Evolutionary conservation across 2,329 filamentous ascomycete genomes (phyloP).

Genomic region (Aspergillus fructus): DNA sequence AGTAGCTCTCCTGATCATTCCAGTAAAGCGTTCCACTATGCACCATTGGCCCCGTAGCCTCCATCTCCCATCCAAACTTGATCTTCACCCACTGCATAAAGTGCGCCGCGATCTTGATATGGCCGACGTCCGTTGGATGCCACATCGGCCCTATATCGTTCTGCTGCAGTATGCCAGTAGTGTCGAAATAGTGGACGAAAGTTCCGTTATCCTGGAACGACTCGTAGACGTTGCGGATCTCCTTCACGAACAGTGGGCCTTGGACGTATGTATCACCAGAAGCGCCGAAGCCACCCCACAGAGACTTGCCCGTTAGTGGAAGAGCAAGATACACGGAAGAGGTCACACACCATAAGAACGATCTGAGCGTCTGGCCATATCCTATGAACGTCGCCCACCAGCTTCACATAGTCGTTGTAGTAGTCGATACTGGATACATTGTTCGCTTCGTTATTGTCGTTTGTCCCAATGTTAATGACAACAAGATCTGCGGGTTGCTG

Average conservation of each 20-base stretch:
- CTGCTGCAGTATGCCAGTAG: slow-evolving; percentile 60
- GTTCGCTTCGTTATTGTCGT: slow-evolving; percentile 45
- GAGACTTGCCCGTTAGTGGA: slow-evolving; percentile 36
- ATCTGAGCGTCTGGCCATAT: slow-evolving; percentile 45
- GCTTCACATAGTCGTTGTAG: slow-evolving; percentile 39
- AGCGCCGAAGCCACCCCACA: slow-evolving; percentile 56
- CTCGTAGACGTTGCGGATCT: slow-evolving; percentile 52
- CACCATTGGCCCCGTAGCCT: slow-evolving; percentile 54
- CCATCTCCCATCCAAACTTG: slow-evolving; percentile 57
- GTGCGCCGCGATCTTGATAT: slow-evolving; percentile 61
- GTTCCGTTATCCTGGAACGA: slow-evolving; percentile 50
- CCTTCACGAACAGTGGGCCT: slow-evolving; percentile 49
- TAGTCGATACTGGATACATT: slow-evolving; percentile 40
- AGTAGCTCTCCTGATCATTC: slow-evolving; percentile 52
- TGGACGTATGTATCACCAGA: slow-evolving; percentile 53
- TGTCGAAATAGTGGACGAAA: slow-evolving; percentile 64
- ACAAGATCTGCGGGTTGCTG: slow-evolving; percentile 39
- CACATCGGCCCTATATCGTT: slow-evolving; percentile 60
- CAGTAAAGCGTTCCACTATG: slow-evolving; percentile 43
- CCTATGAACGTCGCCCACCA: slow-evolving; percentile 42
- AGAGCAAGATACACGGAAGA: neutral
- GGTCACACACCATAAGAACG: slow-evolving; percentile 36
- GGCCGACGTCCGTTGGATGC: slow-evolving; percentile 62
- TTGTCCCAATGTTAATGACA: slow-evolving; percentile 49
- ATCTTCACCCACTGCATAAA: slow-evolving; percentile 58